These are phyloP conservation scores for Rhodomyrtus tomentosa DNA, from an alignment of 345 rosid species.

Conservation along the genomic window DNA sequence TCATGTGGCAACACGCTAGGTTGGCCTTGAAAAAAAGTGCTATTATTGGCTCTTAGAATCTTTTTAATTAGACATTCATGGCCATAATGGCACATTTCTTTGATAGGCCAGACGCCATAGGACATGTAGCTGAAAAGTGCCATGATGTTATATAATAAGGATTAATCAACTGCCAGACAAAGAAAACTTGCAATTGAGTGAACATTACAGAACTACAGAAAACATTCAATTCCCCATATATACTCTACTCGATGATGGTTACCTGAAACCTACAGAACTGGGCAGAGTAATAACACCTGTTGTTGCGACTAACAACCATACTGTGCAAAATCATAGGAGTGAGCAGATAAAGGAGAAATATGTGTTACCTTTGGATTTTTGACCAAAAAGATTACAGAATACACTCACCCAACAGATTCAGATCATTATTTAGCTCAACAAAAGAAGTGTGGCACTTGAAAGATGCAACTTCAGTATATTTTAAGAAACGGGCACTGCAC, in stretches of 20 bases:
- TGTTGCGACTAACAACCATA: background rate
- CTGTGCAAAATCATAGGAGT: background rate
- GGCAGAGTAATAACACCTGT: background rate
- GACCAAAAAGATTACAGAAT: background rate
- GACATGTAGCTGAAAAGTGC: background rate
- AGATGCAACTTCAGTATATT: background rate
- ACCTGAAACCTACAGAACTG: background rate
- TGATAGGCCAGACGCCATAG: background rate
- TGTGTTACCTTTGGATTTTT: background rate
- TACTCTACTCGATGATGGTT: background rate
- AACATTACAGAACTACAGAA: background rate
- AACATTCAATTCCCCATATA: background rate
- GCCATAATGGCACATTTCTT: background rate
- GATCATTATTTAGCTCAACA: background rate
- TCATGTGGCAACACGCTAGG: background rate
- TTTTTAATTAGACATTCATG: background rate
- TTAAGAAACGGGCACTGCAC: background rate
- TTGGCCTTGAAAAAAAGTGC: background rate
- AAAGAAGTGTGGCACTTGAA: background rate
- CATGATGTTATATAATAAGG: background rate
- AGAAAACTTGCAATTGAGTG: background rate
- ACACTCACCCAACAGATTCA: background rate
- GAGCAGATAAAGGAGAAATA: background rate
- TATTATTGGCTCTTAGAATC: background rate
- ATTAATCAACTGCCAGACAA: background rate